Evolutionary conservation across 768 basidiomycete species (phyloP), one percentile per base, ranked within the genome.

Genomic region (Pulveroboletus sp.): DNA sequence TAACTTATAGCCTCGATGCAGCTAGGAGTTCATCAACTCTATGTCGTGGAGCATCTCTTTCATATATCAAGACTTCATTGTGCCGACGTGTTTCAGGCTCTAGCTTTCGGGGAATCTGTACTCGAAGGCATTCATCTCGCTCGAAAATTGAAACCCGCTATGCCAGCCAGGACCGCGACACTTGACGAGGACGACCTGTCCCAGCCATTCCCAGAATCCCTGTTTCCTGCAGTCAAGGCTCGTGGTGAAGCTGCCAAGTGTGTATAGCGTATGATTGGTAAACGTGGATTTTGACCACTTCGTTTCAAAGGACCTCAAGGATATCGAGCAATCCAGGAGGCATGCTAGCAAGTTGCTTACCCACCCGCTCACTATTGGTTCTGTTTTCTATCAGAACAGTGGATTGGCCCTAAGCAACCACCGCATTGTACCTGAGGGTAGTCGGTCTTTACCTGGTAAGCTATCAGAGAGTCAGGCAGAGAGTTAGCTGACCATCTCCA

Each of bases 281-380:
- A 41, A 20, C 38, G 37, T 16, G 17, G 34, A 40, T 46, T 31
- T 48, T 57, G 50, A 57, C 36, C 20, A 49, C 6, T 34, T 41
- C 34, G 11, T 23, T 10, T n/a, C 38, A 40, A 54, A 95, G 92
- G 90, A 45, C 80, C 83, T 24, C 94, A 97, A 68, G 87, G 91
- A 99, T 67, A 85, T 86, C 1, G 93, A 97, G 58, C 85, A 93
- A 36, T 87, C 92, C 32, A 76, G 91, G 55, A 75, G 97, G 62
- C 94, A 97, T 68, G 88, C 94, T 20, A 94, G 90, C 70, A 98
- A 97, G 72, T 74, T 98, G 37, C 77, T 99, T 54, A 94, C 93
- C 17, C 98, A 92, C 67, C 97, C 97, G 2, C 83, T 97, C 53
- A 94, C 95, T 24, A 87, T 99, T 60, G 95, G 89, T 21, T 85